Evolutionary conservation across 1,284 basidiomycete species (phyloP), one percentile per base, ranked within the genome.

Genomic region (Flammula alnicola): DNA sequence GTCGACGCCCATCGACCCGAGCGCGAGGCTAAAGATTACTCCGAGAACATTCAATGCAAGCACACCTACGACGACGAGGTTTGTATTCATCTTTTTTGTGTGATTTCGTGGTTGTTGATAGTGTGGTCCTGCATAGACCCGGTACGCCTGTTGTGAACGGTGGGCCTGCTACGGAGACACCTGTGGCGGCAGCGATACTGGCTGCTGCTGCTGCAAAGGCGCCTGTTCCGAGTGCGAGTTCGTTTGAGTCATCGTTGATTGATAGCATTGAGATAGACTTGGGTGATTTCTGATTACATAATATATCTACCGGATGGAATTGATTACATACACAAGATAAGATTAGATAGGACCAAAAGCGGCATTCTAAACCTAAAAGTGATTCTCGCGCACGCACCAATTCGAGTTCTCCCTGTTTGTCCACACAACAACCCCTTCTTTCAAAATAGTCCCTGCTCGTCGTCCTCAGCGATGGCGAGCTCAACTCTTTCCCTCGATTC

Each of bases 181-280:
- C 31, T 7, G 47, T 32, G 25, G 17, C 25, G 30, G 43, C 40
- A 16, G 50, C 29, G 12, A 33, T 31, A 14, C 26, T 44, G 29
- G 47, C 48, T 23, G 35, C 23, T 53, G 5, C 63, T 60, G 32
- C 51, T 54, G 54, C 59, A 36, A 61, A 58, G 44, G 56, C 59
- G 38, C 50, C 60, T 25, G 55, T 58, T 16, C 56, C 54, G 31
- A 48, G 46, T 17, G 47, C 54, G 8, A 68, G 64, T 44, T 75
- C 77, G 39, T 76, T 86, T 44, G 80, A 84, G 62, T 72, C 78
- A 7, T 72, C 77, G 14, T 65, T 89, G 33, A 76, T 88, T 56
- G 80, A 86, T 47, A 76, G 76, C 19, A 78, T 91, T 57, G 88
- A 91, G 56, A 77, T 91, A 52, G 88, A 91, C 64, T 72, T 91